These are phyloP conservation scores for Hypericum androsaemum DNA, from an alignment of 345 rosid genomes.

Conservation along the genomic window DNA sequence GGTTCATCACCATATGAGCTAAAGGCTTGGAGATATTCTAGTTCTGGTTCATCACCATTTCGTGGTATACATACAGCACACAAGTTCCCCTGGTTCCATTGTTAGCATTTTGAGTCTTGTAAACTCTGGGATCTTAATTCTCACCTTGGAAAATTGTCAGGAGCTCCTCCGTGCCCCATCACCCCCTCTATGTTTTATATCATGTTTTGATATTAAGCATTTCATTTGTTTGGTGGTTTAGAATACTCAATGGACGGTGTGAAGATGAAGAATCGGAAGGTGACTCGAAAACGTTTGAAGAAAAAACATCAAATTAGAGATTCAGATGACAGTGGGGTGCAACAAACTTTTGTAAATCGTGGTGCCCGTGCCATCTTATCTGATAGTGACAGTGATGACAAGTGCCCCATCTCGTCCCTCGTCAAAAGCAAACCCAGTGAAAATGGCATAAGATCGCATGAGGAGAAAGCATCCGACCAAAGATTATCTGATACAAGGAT, in stretches of 20 bases:
- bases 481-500: conserved; percentile 10
- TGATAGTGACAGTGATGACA: conserved; percentile 27
- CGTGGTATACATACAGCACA: too few species aligned
- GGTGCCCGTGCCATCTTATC: conserved; percentile 7
- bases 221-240: not conserved
- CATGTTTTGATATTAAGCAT: not conserved
- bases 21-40: too few species aligned
- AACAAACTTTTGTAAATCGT: conserved; percentile 8
- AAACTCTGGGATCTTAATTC: too few species aligned
- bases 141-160: too few species aligned
- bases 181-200: not conserved
- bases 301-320: conserved; percentile 36
- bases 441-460: conserved; percentile 12
- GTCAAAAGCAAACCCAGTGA: conserved; percentile 15
- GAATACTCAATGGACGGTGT: conserved; percentile 19
- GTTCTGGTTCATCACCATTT: too few species aligned
- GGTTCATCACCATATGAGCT: too few species aligned
- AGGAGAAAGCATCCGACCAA: conserved; percentile 8
- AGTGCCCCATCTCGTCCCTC: conserved; percentile 17
- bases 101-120: too few species aligned
- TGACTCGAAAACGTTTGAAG: conserved; percentile 27
- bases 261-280: conserved; percentile 19
- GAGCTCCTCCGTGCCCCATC: too few species aligned
- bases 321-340: conserved; percentile 34
- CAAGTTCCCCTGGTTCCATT: too few species aligned